Evolutionary conservation across 2,329 filamentous ascomycete genomes (phyloP).

Genomic region (Dryadomyces quercus-mongolicae): DNA sequence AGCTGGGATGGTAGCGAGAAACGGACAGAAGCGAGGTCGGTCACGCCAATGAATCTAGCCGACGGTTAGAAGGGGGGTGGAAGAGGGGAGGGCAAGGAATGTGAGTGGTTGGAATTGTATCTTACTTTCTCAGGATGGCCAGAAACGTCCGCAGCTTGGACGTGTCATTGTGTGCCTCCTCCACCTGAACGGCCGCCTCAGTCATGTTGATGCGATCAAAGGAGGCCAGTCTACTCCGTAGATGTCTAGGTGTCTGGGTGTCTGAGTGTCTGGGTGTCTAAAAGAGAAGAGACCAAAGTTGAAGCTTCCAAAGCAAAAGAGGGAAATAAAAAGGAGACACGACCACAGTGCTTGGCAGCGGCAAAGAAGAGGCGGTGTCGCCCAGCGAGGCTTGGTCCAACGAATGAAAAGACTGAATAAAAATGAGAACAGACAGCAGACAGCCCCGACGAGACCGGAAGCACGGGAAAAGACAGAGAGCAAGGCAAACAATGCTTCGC

Average conservation of each 20-base stretch:
- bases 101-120: not conserved
- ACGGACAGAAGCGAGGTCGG: slow-evolving; percentile 88
- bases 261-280: not conserved
- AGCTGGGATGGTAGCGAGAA: slow-evolving; percentile 95
- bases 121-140: slow-evolving; percentile 77
- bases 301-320: not conserved
- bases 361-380: slow-evolving; percentile 3
- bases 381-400: not conserved
- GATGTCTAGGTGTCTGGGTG: not conserved
- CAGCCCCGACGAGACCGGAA: no score
- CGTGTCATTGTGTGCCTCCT: slow-evolving; percentile 55
- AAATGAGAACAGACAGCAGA: not conserved
- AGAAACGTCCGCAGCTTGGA: slow-evolving; percentile 86
- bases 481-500: not conserved
- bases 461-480: not conserved
- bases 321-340: not conserved
- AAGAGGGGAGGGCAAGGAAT: not conserved
- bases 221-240: not conserved
- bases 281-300: not conserved
- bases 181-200: slow-evolving; percentile 19
- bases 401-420: not conserved
- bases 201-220: slow-evolving; percentile 7
- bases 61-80: not conserved
- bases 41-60: slow-evolving; percentile 80
- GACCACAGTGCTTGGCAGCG: not conserved